Evolutionary conservation across 1,284 basidiomycete species (phyloP), one percentile per base, ranked within the genome.

Genomic region (Sparassis latifolia): DNA sequence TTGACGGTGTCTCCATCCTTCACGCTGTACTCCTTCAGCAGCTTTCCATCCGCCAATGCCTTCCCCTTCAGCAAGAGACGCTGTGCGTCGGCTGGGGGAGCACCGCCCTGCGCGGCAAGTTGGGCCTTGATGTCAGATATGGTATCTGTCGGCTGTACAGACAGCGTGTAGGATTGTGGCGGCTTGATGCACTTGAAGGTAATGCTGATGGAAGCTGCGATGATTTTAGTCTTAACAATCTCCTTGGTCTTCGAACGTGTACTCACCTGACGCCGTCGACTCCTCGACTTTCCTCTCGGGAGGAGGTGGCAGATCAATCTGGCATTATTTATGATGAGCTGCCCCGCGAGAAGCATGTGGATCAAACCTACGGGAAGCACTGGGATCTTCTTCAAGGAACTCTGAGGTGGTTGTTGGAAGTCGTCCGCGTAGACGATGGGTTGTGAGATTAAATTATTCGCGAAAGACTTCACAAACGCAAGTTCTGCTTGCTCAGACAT

Each of bases 161-260:
- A 66, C 53, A 97, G 73, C 30, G 79, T 75, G 69, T 89, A 86
- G 0, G 84, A 72, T 44, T 85, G 76, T n/a, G 89, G 70, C 1
- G 94, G 94, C 64, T 96, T 96, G 62, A 85, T 74, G 40, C 89
- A 94, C 70, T 96, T 96, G 78, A 97, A 82, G 43, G 81, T 86
- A 56, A 97, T 67, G 42, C 72, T 74, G 60, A 93, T 71, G n/a
- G 78, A 68, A 51, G 75, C 80, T 80, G 67, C 31, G 44, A 31
- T 41, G 45, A 6, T 30, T 5, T 30, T 38, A 27, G 45, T 45
- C 32, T 35, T 33, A 20, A 30, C 29, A 7, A 43, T 27, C 37
- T 41, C 33, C 33, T 12, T 37, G 45, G 48, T 35, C 59, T 74
- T 75, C 20, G 20, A 20, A 20, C 20, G 20, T 20, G 20, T 20